Evolutionary conservation across 1,139 yeast species (phyloP).

Genomic region (Diutina sp.): DNA sequence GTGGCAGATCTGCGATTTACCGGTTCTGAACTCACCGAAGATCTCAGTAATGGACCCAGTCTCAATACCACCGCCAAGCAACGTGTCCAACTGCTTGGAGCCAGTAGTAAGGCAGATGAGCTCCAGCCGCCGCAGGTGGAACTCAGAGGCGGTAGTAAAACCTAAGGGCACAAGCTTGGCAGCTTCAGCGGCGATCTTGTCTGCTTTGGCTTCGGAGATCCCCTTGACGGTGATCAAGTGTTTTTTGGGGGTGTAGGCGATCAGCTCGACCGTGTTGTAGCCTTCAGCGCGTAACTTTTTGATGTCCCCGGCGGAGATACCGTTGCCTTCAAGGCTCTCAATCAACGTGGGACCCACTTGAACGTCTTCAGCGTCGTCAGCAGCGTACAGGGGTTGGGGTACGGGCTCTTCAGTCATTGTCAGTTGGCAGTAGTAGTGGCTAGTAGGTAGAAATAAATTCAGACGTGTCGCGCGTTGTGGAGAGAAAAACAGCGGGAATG

Average conservation of each 20-base stretch:
- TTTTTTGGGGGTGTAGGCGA: constrained; percentile 83
- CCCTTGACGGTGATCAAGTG: constrained; percentile 72
- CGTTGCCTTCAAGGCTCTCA: constrained; percentile 61
- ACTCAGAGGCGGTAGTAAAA: constrained; percentile 93
- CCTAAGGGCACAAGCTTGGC: constrained; percentile 89
- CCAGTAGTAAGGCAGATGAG: constrained; percentile 92
- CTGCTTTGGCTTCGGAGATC: constrained; percentile 93
- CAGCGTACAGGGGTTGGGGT: not conserved
- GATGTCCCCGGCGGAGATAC: constrained; percentile 71
- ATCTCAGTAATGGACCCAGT: constrained; percentile 96
- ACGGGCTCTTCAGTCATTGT: not conserved
- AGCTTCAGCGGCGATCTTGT: constrained; percentile 69
- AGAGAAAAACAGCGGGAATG: not conserved
- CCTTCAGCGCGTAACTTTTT: constrained; percentile 76
- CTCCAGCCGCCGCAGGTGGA: constrained; percentile 81
- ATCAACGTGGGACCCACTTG: constrained; percentile 29
- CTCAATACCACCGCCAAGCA: constrained; percentile 94
- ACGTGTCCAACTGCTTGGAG: constrained; percentile 83
- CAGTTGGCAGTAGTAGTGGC: not conserved
- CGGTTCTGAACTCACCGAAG: constrained; percentile 96
- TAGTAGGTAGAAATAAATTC: not conserved
- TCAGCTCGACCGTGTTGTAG: constrained; percentile 77
- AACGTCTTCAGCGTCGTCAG: not conserved
- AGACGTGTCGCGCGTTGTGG: not conserved
- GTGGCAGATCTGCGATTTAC: constrained; percentile 93